Percentiles rank a stretch among this genome's conserved stretches.
These are phyloP conservation scores for Neurospora crassa DNA, from an alignment of 2,329 filamentous ascomycete genomes.

Conservation along the genomic window DNA sequence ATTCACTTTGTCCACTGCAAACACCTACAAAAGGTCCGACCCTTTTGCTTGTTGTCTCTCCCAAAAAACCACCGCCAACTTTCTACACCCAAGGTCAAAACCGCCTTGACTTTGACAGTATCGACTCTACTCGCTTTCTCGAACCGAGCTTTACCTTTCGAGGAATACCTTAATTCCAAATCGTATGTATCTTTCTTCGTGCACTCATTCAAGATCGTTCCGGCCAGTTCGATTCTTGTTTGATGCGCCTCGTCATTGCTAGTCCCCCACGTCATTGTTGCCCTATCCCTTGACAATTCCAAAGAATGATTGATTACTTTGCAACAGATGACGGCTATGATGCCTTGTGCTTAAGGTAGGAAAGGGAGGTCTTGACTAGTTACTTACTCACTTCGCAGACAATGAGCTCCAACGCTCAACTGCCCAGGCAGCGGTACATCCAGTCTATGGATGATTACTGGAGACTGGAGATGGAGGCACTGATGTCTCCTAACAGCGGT, in stretches of 20 bases:
- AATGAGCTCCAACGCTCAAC: not conserved
- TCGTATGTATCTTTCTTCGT: not conserved
- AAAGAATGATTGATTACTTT: not conserved
- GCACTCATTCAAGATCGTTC: not conserved
- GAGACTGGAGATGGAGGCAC: too few species aligned
- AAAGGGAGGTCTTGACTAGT: not conserved
- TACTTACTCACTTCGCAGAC: not conserved
- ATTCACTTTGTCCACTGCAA: not conserved
- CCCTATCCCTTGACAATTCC: not conserved
- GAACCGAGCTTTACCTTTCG: not conserved
- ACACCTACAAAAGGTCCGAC: not conserved
- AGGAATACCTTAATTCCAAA: too few species aligned
- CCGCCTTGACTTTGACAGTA: not conserved
- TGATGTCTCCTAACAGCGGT: too few species aligned
- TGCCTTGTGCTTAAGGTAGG: not conserved
- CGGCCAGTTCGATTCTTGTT: not conserved
- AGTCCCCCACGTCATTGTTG: not conserved
- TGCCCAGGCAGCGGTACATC: not conserved
- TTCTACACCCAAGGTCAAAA: not conserved
- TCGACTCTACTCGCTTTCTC: not conserved
- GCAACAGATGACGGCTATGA: not conserved
- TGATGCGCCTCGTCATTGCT: not conserved
- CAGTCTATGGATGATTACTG: not conserved
- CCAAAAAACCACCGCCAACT: not conserved
- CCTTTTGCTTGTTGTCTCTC: not conserved